A percentile compares a stretch with the other conserved stretches of the same genome.
phyloP scores from a whole-genome alignment of 148 eudicot genomes.

The Euryodendron excelsum region DNA sequence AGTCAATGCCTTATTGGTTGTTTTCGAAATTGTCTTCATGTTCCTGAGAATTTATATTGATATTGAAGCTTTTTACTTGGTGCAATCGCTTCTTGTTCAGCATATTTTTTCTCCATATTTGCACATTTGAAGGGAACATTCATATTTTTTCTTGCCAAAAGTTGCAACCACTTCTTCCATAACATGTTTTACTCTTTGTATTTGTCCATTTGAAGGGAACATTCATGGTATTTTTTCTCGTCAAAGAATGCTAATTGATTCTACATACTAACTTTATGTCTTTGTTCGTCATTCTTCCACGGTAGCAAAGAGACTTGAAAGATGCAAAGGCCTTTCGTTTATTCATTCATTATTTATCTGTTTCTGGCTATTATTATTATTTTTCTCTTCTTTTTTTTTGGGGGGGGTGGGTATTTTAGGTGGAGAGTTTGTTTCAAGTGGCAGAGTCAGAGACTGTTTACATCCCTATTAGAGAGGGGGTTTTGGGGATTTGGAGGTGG shows the following conservation, averaged over 20 bases:
- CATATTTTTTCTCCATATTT: neutral
- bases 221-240: neutral
- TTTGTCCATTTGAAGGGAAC: neutral
- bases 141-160: neutral
- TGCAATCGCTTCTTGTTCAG: neutral
- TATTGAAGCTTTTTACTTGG: neutral
- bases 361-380: too few species aligned
- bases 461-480: neutral
- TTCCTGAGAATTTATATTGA: neutral
- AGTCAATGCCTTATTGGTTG: neutral
- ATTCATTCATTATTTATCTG: too few species aligned
- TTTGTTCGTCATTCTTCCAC: neutral
- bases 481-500: neutral
- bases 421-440: neutral
- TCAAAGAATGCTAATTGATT: neutral
- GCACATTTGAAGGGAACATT: neutral
- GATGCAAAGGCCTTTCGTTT: too few species aligned
- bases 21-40: neutral
- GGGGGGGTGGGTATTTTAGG: too few species aligned
- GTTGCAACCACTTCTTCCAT: neutral
- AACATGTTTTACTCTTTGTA: neutral
- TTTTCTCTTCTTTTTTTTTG: too few species aligned
- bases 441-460: neutral
- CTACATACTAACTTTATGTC: neutral
- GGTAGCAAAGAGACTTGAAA: too few species aligned